Evolutionary conservation across 1,284 basidiomycete genomes (phyloP), one percentile per base, ranked within the genome.

Genomic region (Sporisorium reilianum): DNA sequence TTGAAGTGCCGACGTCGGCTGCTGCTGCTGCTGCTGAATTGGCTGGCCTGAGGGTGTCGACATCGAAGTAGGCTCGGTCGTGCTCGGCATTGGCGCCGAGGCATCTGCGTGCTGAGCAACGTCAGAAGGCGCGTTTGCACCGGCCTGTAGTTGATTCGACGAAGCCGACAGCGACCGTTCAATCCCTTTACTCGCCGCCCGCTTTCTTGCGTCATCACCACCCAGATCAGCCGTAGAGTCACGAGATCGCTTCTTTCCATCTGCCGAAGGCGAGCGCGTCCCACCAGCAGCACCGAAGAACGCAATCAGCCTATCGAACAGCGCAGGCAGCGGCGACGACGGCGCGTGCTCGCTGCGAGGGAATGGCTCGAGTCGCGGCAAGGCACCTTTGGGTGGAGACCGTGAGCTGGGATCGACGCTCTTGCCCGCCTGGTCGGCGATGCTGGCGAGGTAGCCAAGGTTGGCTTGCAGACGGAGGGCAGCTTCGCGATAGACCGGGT

Each of bases 381-480:
- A 53, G 16, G 57, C 55, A 18, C 55, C 66, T 32, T 42, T 53
- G 14, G 63, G 58, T 7, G 65, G 30, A 2, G 62, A 18, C 18
- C 48, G 40, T 28, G 54, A 46, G 20, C 36, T 49, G 8, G 57
- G 32, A 18, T 64, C 61, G 2, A 38, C 30, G 7, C 42, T 38
- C 56, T 71, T 67, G 36, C 64, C 61, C 22, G 57, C 50, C 55
- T 64, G 67, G 53, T 80, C 78, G 10, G 78, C 78, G 20, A 78
- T 65, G 30, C 65, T 60, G 12, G 76, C 78, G 11, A 80, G 61
- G 50, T 73, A 80, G 51, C 59, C 71, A 23, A 79, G 51, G 45
- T 79, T 79, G 26, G 54, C 57, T 23, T 79, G 78, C 46, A 79
- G 34, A 32, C 78, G 72, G 4, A 77, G 25, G 3, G 77, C 77